A percentile compares a stretch with the other conserved stretches of the same genome.
phyloP scores from a whole-genome alignment of 2,329 filamentous ascomycete species.

The Apiospora arundinis region DNA sequence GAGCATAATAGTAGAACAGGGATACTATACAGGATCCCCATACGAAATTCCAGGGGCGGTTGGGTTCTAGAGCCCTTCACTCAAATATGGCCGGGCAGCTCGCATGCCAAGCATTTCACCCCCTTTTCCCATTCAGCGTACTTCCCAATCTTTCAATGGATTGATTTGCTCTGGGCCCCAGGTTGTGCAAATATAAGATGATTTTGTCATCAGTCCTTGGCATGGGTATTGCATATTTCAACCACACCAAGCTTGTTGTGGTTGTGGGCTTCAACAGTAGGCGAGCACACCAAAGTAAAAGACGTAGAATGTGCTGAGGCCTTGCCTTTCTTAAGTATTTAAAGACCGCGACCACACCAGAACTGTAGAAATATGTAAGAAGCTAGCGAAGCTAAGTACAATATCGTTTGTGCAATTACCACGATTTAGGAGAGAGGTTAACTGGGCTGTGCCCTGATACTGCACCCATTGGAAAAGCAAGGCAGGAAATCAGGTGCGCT shows the following conservation, averaged over 20 bases:
- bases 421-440: neutral
- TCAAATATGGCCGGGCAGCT: neutral
- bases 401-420: neutral
- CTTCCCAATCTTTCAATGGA: no score
- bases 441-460: neutral
- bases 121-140: neutral
- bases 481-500: no score
- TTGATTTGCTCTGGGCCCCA: no score
- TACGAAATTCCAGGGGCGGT: no score
- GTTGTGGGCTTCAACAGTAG: neutral
- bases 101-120: neutral
- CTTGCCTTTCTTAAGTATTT: neutral
- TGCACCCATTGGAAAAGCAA: neutral
- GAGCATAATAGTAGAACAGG: neutral
- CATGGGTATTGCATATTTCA: neutral
- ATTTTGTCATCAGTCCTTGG: neutral
- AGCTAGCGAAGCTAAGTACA: neutral
- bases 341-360: neutral
- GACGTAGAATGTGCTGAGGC: neutral
- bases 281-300: neutral
- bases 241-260: neutral
- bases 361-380: neutral
- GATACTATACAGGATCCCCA: neutral
- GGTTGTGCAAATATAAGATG: neutral
- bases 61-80: neutral